Evolutionary conservation across 768 basidiomycete genomes (phyloP).

Genomic region (Pleurotus platypus): DNA sequence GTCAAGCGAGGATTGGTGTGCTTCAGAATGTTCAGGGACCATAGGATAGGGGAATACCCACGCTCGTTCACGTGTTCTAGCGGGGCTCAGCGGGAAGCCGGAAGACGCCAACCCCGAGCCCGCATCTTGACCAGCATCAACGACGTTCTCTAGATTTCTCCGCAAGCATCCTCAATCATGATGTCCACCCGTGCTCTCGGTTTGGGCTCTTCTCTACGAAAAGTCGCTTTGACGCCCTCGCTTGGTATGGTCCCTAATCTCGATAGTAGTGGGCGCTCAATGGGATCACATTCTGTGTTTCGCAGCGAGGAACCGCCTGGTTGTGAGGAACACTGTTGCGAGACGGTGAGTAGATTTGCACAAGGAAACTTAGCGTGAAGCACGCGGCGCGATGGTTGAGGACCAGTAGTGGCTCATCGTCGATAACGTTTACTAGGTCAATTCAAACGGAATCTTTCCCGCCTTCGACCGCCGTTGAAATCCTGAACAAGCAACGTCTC

Average conservation of each 20-base stretch:
- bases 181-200: constrained; percentile 53
- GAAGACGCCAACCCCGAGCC: too few species aligned
- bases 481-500: constrained; percentile 86
- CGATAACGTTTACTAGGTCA: constrained; percentile 27
- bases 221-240: constrained; percentile 37
- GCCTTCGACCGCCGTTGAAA: constrained; percentile 50
- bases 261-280: neutral
- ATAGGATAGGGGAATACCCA: too few species aligned
- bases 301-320: constrained; percentile 39
- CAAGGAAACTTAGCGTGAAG: neutral
- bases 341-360: constrained; percentile 34
- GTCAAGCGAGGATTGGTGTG: too few species aligned
- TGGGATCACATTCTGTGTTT: neutral
- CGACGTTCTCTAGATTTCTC: too few species aligned
- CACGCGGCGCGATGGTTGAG: neutral
- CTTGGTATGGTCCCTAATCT: constrained; percentile 24
- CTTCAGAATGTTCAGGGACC: too few species aligned
- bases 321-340: constrained; percentile 32
- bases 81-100: too few species aligned
- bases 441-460: constrained; percentile 67
- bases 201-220: constrained; percentile 53
- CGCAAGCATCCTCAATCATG: constrained; percentile 19
- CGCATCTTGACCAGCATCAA: too few species aligned
- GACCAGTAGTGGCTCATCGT: neutral
- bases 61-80: too few species aligned